These are phyloP conservation scores for Phytopythium litorale DNA, from an alignment of 352 stramenopile species.

Conservation along the genomic window DNA sequence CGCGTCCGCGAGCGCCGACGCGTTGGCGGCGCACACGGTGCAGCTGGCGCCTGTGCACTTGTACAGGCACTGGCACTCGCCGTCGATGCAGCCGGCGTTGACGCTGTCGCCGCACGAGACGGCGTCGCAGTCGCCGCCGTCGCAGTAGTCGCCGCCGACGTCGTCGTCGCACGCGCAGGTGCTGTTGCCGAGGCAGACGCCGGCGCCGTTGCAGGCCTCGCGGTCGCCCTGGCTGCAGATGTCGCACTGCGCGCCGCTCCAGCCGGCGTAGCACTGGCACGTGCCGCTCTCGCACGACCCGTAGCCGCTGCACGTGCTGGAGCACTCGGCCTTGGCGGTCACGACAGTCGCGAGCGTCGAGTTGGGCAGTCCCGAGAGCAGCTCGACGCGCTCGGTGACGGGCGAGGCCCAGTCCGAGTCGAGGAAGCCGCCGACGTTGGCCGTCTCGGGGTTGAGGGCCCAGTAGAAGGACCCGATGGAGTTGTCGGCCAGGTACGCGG, in stretches of 20 bases:
- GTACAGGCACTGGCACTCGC: slow-evolving; percentile 52
- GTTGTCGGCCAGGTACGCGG: slow-evolving; percentile 46
- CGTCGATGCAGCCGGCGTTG: slow-evolving; percentile 53
- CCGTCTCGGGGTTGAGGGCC: slow-evolving; percentile 73
- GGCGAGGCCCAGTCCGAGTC: slow-evolving; percentile 68
- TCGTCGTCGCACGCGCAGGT: slow-evolving; percentile 52
- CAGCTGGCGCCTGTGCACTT: slow-evolving; percentile 44
- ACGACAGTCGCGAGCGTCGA: slow-evolving; percentile 37
- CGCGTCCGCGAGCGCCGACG: slow-evolving; percentile 21
- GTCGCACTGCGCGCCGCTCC: slow-evolving; percentile 62
- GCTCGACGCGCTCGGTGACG: slow-evolving; percentile 48
- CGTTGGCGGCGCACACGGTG: slow-evolving; percentile 38
- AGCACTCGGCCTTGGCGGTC: slow-evolving; percentile 37
- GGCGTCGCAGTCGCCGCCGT: slow-evolving; percentile 41
- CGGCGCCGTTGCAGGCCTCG: slow-evolving; percentile 42
- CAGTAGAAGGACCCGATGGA: slow-evolving; percentile 73
- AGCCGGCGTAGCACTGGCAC: slow-evolving; percentile 58
- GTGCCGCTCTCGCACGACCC: slow-evolving; percentile 39
- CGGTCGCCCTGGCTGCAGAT: slow-evolving; percentile 52
- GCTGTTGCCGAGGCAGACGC: slow-evolving; percentile 51
- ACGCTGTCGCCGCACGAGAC: slow-evolving; percentile 39
- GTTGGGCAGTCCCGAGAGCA: slow-evolving; percentile 36
- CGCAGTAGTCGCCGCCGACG: slow-evolving; percentile 48
- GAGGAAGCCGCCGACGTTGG: slow-evolving; percentile 60
- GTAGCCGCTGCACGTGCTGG: slow-evolving; percentile 33